phyloP scores from a whole-genome alignment of 2,329 filamentous ascomycete species.

The Trichoderma cornu-damae region DNA sequence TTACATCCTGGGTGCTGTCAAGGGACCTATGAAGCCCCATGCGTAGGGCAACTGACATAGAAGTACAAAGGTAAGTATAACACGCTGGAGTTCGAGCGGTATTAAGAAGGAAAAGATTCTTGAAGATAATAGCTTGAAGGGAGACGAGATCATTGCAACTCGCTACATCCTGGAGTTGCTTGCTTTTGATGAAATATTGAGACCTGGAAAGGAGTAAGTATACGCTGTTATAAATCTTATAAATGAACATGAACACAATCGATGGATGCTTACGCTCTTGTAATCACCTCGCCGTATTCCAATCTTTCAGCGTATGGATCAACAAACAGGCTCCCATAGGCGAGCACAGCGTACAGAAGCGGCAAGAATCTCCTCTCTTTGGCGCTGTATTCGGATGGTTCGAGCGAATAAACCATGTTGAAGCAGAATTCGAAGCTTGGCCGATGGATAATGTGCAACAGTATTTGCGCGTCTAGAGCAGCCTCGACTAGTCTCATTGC shows the following conservation, averaged over 20 bases:
- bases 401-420: not conserved
- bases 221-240: not conserved
- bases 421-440: slow-evolving; percentile 2
- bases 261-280: not conserved
- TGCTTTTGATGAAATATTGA: slow-evolving; percentile 1
- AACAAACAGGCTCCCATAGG: not conserved
- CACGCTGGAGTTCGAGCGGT: not conserved
- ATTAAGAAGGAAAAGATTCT: not conserved
- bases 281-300: not conserved
- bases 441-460: not conserved
- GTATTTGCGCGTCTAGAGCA: not conserved
- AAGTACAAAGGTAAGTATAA: slow-evolving; percentile 2
- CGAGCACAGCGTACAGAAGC: not conserved
- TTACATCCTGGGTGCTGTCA: not conserved
- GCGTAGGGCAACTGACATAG: not conserved
- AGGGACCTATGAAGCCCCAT: slow-evolving; percentile 2
- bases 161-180: not conserved
- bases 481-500: not conserved
- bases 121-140: not conserved
- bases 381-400: not conserved
- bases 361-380: not conserved
- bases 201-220: not conserved
- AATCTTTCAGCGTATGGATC: not conserved
- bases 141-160: not conserved
- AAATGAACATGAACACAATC: not conserved